Evolutionary conservation across 164 flowering plant species (phyloP).

Genomic region (Houttuynia cordata): DNA sequence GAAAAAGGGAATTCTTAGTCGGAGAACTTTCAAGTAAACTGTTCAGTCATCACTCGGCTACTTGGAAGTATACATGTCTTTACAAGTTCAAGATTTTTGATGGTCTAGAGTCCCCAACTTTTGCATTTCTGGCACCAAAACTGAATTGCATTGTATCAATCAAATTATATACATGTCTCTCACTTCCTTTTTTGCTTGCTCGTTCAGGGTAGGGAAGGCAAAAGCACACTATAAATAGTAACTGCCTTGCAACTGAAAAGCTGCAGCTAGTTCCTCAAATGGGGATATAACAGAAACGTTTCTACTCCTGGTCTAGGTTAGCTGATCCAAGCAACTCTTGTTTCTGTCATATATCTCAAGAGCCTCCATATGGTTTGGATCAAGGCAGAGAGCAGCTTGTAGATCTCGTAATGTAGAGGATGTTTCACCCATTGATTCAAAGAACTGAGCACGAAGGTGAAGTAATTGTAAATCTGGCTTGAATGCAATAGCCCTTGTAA

Average conservation of each 20-base stretch:
- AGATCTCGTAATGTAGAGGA: slow-evolving; percentile 51
- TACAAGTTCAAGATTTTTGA: not conserved
- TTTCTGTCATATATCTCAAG: slow-evolving; percentile 44
- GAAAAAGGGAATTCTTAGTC: not conserved
- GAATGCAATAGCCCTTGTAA: slow-evolving; percentile 61
- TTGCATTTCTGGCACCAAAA: not conserved
- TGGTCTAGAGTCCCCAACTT: not conserved
- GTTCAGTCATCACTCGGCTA: not conserved
- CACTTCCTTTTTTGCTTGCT: not conserved
- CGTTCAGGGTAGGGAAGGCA: not conserved
- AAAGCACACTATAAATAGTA: not conserved
- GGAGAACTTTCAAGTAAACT: not conserved
- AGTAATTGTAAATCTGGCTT: slow-evolving; percentile 78
- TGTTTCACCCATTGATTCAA: slow-evolving; percentile 59
- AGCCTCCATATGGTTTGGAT: slow-evolving; percentile 54
- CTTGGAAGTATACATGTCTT: not conserved
- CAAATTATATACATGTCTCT: not conserved
- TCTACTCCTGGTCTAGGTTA: not conserved
- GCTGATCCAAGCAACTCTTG: not conserved
- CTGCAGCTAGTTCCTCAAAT: not conserved
- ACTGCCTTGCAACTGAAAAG: not conserved
- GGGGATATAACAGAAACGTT: not conserved
- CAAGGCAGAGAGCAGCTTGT: slow-evolving; percentile 85
- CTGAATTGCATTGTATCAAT: not conserved
- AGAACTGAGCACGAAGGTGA: slow-evolving; percentile 84